A percentile compares a stretch with the other conserved stretches of the same genome.
These are phyloP conservation scores for Avena atlantica DNA, from an alignment of 176 grass and related monocot genomes.

Conservation along the genomic window DNA sequence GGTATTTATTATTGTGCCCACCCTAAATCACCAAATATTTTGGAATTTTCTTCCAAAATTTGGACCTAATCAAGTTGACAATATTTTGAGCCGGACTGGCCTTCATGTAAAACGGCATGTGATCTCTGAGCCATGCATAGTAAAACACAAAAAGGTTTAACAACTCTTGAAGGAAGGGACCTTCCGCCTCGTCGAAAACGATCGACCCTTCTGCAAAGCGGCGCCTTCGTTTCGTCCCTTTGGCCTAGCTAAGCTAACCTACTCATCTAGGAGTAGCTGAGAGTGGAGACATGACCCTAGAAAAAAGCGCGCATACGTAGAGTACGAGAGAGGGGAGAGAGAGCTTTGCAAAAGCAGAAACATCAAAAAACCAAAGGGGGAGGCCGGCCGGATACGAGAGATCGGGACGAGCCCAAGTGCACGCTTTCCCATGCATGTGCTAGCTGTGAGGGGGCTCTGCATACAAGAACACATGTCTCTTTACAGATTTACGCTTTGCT, in stretches of 20 bases:
- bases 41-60: neutral
- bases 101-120: neutral
- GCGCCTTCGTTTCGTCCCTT: constrained; percentile 3
- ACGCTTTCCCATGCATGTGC: constrained; percentile 46
- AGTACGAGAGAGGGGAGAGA: neutral
- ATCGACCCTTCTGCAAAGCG: constrained; percentile 49
- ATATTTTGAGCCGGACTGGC: neutral
- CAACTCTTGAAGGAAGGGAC: neutral
- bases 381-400: constrained; percentile 19
- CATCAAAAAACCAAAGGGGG: neutral
- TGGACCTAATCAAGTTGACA: neutral
- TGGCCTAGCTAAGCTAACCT: neutral
- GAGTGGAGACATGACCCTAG: constrained; percentile 19
- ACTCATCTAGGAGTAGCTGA: neutral
- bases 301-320: neutral
- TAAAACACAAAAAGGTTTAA: constrained; percentile 24
- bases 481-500: constrained; percentile 22
- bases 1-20: neutral
- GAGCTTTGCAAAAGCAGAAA: constrained; percentile 39
- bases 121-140: constrained; percentile 12
- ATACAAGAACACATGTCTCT: constrained; percentile 30
- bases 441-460: constrained; percentile 35
- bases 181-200: constrained; percentile 6
- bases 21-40: no score
- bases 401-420: constrained; percentile 24